phyloP scores from a whole-genome alignment of 176 grass and related monocot genomes.

The Poa pratensis region DNA sequence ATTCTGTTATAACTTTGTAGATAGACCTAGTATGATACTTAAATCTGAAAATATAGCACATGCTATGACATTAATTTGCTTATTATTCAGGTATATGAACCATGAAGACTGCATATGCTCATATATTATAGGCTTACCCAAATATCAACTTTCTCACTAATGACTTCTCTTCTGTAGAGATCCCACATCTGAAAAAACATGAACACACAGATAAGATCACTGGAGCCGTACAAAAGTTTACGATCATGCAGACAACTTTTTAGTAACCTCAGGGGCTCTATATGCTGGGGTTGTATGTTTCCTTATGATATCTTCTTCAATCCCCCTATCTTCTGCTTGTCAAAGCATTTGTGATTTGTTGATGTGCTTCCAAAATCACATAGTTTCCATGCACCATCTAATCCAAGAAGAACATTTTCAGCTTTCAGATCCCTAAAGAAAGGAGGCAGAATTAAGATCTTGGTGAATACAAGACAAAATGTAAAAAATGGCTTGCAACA shows the following conservation, averaged over 20 bases:
- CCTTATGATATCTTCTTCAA: constrained; percentile 89
- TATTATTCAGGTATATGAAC: constrained; percentile 15
- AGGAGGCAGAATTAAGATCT: constrained; percentile 26
- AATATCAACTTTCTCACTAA: constrained; percentile 87
- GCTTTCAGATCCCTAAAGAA: constrained; percentile 76
- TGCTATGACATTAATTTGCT: constrained; percentile 20
- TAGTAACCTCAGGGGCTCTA: constrained; percentile 83
- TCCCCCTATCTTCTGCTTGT: constrained; percentile 82
- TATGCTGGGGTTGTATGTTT: constrained; percentile 89
- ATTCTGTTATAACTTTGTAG: neutral
- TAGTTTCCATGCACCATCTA: constrained; percentile 83
- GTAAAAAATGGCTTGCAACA: neutral
- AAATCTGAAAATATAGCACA: constrained; percentile 10
- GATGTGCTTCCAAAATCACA: constrained; percentile 91
- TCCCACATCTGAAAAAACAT: constrained; percentile 85
- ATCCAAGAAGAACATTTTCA: constrained; percentile 94
- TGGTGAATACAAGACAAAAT: neutral
- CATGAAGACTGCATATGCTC: constrained; percentile 11
- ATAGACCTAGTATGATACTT: constrained; percentile 2
- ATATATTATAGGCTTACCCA: constrained; percentile 60
- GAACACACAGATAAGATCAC: constrained; percentile 23
- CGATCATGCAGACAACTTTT: neutral
- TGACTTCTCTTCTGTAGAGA: constrained; percentile 88
- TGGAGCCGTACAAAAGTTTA: constrained; percentile 14
- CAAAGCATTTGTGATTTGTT: constrained; percentile 91